A percentile compares a stretch with the other conserved stretches of the same genome.
Evolutionary conservation across 2,329 filamentous ascomycete species (phyloP).

Genomic region (Cordyceps fumosorosea): DNA sequence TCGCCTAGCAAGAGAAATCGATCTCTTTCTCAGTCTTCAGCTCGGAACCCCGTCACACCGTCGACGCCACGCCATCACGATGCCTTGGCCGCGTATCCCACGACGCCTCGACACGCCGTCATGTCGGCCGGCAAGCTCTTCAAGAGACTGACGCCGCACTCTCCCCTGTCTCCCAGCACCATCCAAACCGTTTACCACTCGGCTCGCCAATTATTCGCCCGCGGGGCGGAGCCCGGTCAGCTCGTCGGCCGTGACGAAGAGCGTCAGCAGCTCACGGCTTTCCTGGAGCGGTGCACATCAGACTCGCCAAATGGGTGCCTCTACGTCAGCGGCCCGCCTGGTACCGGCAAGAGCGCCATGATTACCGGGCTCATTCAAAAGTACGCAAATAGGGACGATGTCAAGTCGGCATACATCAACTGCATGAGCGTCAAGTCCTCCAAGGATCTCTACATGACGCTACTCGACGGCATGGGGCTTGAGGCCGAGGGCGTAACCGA

Average conservation of each 20-base stretch:
- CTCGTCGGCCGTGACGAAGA: conserved; percentile 72
- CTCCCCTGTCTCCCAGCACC: conserved; percentile 62
- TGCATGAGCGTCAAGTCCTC: conserved; percentile 95
- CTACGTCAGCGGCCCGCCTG: conserved; percentile 92
- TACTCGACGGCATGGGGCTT: conserved; percentile 63
- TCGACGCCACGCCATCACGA: conserved; percentile 74
- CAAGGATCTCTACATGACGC: conserved; percentile 73
- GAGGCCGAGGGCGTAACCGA: conserved; percentile 50
- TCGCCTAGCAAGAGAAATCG: conserved; percentile 23
- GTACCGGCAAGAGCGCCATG: conserved; percentile 94
- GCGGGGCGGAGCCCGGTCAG: conserved; percentile 66
- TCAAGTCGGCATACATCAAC: conserved; percentile 78
- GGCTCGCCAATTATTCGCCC: conserved; percentile 80
- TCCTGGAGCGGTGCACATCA: conserved; percentile 59
- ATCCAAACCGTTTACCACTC: conserved; percentile 76
- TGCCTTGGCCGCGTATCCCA: conserved; percentile 62
- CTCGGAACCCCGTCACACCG: conserved; percentile 55
- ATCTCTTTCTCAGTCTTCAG: conserved; percentile 26
- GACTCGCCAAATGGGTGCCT: conserved; percentile 67
- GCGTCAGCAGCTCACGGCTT: conserved; percentile 57
- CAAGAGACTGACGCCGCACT: conserved; percentile 72
- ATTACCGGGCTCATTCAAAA: conserved; percentile 70
- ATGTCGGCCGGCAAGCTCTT: conserved; percentile 68
- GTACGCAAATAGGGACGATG: conserved; percentile 41
- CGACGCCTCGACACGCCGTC: conserved; percentile 79